Conservation (phyloP, 202 grass and related monocot species). For the Dendrocalamus latiflorus region DNA sequence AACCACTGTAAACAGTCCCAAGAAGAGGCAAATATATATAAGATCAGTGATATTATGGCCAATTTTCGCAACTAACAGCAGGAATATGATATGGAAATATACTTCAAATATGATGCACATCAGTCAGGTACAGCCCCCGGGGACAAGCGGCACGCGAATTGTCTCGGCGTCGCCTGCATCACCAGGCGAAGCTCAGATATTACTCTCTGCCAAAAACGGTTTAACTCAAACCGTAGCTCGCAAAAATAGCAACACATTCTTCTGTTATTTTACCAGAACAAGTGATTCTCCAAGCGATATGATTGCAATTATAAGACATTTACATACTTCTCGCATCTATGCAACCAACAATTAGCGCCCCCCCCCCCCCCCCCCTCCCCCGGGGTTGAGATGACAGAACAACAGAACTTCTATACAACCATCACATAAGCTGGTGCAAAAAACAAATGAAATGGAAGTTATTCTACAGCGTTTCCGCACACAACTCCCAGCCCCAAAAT, state of each 20-base stretch:
- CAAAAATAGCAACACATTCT: background rate
- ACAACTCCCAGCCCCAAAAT: conserved; percentile 30
- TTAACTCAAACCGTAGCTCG: background rate
- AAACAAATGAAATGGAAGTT: background rate
- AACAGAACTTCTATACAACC: conserved; percentile 42
- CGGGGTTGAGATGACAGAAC: background rate
- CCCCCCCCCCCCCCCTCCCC: too few relatives aligned
- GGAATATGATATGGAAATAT: too few relatives aligned
- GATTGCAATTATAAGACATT: background rate
- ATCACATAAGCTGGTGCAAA: conserved; percentile 41
- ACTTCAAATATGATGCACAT: too few relatives aligned
- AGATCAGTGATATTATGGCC: too few relatives aligned
- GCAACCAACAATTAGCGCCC: background rate
- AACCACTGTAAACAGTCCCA: too few relatives aligned
- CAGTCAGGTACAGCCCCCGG: too few relatives aligned
- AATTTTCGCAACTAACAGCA: too few relatives aligned
- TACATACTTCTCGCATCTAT: conserved; percentile 18
- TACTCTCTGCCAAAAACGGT: background rate
- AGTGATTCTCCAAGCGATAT: background rate
- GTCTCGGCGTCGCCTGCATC: background rate
- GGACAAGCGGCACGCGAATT: too few relatives aligned
- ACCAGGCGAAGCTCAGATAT: background rate
- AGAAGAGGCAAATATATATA: too few relatives aligned
- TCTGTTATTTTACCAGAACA: background rate
- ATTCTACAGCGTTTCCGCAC: conserved; percentile 44